Percentiles rank a stretch among this genome's conserved stretches.
Conservation (phyloP, 352 stramenopile species). For the Globisporangium viniferum region DNA sequence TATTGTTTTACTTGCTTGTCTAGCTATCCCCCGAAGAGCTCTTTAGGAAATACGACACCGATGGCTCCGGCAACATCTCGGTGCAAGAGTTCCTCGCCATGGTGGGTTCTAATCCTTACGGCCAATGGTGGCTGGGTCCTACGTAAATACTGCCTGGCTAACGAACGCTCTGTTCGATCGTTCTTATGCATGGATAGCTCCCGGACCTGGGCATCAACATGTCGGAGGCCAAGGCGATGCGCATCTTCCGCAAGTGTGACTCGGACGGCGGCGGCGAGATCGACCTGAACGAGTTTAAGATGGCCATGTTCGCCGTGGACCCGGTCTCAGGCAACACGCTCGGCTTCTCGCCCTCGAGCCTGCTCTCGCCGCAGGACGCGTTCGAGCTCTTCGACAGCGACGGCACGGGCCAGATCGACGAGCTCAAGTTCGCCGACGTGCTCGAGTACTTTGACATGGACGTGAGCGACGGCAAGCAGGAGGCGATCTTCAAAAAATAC, state of each 20-base stretch:
- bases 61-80: constrained; percentile 88
- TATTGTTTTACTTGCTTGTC: too few relatives aligned
- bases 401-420: constrained; percentile 87
- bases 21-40: constrained; percentile 82
- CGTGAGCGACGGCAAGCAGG: constrained; percentile 88
- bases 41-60: constrained; percentile 91
- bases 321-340: constrained; percentile 77
- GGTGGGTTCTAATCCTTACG: constrained; percentile 28
- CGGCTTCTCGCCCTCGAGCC: constrained; percentile 77
- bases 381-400: constrained; percentile 93
- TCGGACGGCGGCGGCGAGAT: constrained; percentile 88
- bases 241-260: constrained; percentile 91
- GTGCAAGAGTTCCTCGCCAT: constrained; percentile 88
- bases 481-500: constrained; percentile 91
- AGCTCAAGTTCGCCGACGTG: constrained; percentile 92
- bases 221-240: constrained; percentile 83
- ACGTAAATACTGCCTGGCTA: constrained; percentile 1
- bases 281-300: constrained; percentile 92
- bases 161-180: neutral
- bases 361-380: constrained; percentile 84
- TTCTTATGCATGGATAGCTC: constrained; percentile 41
- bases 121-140: neutral
- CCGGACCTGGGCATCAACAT: constrained; percentile 86
- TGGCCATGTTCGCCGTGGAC: constrained; percentile 90
- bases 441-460: constrained; percentile 92